phyloP scores from a whole-genome alignment of 345 rosid genomes.

The Nasturtium officinale region DNA sequence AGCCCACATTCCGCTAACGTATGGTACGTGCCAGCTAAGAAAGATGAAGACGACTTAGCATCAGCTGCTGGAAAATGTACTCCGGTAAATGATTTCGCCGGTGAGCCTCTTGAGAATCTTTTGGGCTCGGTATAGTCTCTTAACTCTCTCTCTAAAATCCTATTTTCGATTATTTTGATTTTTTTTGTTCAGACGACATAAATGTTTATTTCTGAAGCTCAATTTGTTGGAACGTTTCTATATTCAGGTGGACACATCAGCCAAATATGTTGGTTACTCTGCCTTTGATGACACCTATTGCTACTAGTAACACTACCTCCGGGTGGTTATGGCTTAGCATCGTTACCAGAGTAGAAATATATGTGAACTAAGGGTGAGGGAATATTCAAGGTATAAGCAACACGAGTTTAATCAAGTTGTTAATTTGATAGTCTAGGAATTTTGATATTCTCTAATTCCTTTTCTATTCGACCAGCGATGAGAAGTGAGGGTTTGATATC shows the following conservation, averaged over 20 bases:
- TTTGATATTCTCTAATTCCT: no score
- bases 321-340: neutral
- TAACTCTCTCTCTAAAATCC: neutral
- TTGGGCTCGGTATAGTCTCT: slow-evolving; percentile 39
- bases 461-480: neutral
- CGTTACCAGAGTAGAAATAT: neutral
- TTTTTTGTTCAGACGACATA: no score
- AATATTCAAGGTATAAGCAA: neutral
- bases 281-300: slow-evolving; percentile 39
- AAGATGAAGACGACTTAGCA: slow-evolving; percentile 63
- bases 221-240: neutral
- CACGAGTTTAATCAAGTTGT: neutral
- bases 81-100: slow-evolving; percentile 29
- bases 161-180: no score
- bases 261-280: slow-evolving; percentile 41
- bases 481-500: neutral
- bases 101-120: slow-evolving; percentile 61
- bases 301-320: slow-evolving; percentile 25
- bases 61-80: slow-evolving; percentile 67
- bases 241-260: slow-evolving; percentile 39
- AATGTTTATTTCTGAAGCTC: neutral
- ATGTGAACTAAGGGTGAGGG: neutral
- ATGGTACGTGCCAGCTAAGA: slow-evolving; percentile 82
- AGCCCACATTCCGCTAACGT: slow-evolving; percentile 59
- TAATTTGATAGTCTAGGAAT: neutral